These are phyloP conservation scores for Monosporozyma unispora DNA, from an alignment of 805 yeast genomes.

Conservation along the genomic window DNA sequence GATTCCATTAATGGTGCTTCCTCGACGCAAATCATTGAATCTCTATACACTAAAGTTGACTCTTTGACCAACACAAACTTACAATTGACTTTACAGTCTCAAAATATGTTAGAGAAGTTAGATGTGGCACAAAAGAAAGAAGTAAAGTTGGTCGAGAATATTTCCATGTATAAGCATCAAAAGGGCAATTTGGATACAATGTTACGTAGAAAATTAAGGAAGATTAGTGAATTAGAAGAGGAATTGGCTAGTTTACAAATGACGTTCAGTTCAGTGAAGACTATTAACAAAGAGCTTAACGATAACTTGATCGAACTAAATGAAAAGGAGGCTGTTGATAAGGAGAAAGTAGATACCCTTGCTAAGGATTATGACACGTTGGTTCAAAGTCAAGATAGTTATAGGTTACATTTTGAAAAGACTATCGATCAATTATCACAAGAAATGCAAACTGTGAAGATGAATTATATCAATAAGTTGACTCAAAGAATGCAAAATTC, in stretches of 20 bases:
- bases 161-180: slow-evolving; percentile 67
- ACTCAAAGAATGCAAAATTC: slow-evolving; percentile 9
- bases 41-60: slow-evolving; percentile 43
- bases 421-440: neutral
- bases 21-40: slow-evolving; percentile 32
- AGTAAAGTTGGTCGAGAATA: slow-evolving; percentile 42
- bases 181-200: slow-evolving; percentile 38
- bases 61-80: slow-evolving; percentile 36
- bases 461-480: neutral
- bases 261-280: neutral
- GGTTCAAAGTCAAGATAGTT: neutral
- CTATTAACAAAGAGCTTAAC: neutral
- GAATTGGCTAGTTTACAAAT: slow-evolving; percentile 6
- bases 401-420: neutral
- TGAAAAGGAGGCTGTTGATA: neutral
- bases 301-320: neutral
- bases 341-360: neutral
- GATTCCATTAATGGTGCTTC: slow-evolving; percentile 1
- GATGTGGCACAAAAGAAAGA: slow-evolving; percentile 37
- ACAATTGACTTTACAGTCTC: slow-evolving; percentile 33
- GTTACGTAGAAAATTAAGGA: slow-evolving; percentile 52
- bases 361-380: neutral
- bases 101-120: slow-evolving; percentile 44
- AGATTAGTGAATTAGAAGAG: slow-evolving; percentile 46
- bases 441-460: neutral